Conservation (phyloP, 2,329 filamentous ascomycete genomes). For the Sclerotinia borealis region DNA sequence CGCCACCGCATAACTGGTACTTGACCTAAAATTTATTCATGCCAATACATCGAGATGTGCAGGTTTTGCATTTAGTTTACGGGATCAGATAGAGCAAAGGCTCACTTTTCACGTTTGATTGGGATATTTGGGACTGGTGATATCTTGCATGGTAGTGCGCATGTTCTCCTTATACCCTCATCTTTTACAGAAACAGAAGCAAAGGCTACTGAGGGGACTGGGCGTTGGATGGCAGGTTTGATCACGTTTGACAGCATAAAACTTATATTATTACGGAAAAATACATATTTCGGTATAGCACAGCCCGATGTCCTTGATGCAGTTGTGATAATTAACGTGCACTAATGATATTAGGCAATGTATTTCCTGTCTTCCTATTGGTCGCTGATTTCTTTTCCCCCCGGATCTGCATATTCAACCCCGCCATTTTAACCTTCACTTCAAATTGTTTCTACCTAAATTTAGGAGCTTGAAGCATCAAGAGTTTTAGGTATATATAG, state of each 20-base stretch:
- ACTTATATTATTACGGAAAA: constrained; percentile 15
- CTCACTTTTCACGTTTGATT: neutral
- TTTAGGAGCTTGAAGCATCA: neutral
- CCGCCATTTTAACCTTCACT: neutral
- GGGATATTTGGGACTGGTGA: neutral
- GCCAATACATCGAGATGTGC: neutral
- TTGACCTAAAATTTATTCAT: neutral
- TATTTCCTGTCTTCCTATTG: constrained; percentile 1
- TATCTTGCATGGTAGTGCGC: constrained; percentile 6
- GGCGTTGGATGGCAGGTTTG: neutral
- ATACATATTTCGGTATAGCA: constrained; percentile 17
- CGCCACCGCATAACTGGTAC: neutral
- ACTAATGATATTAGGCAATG: neutral
- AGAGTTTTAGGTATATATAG: neutral
- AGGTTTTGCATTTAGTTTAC: neutral
- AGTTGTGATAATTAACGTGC: constrained; percentile 1
- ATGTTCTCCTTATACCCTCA: constrained; percentile 9
- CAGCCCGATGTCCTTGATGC: constrained; percentile 14
- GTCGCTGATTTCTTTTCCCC: neutral
- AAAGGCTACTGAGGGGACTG: neutral
- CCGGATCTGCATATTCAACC: neutral
- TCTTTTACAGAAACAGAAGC: neutral
- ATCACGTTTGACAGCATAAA: neutral
- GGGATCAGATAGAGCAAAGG: neutral
- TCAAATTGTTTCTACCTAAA: neutral